Conservation (phyloP, 352 stramenopile genomes). For the Phytophthora chlamydospora region DNA sequence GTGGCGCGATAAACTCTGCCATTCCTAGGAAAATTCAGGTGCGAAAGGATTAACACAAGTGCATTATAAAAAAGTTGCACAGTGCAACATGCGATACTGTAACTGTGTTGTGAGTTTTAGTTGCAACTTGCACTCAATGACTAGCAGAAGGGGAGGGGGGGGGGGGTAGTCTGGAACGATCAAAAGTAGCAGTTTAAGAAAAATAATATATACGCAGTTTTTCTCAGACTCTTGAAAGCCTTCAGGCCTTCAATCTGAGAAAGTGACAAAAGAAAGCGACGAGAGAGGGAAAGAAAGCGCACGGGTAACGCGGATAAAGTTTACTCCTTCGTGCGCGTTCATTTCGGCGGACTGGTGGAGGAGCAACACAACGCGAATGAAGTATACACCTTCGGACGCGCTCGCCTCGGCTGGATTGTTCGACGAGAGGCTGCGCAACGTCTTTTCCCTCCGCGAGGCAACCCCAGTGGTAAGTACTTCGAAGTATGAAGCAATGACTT, state of each 20-base stretch:
- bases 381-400: constrained; percentile 21
- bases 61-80: too few species aligned
- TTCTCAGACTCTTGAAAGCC: too few species aligned
- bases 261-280: constrained; percentile 2
- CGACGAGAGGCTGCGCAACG: constrained; percentile 29
- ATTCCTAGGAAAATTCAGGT: not conserved
- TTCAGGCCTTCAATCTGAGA: not conserved
- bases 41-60: not conserved
- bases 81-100: too few species aligned
- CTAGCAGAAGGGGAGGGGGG: too few species aligned
- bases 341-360: constrained; percentile 4
- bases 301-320: too few species aligned
- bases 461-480: constrained; percentile 33
- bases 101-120: too few species aligned
- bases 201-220: too few species aligned
- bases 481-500: constrained; percentile 5
- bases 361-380: constrained; percentile 8
- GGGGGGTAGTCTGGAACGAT: too few species aligned
- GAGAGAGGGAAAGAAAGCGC: not conserved
- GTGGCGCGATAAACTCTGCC: not conserved
- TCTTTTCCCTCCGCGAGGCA: constrained; percentile 27
- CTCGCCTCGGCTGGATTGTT: constrained; percentile 24
- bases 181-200: too few species aligned
- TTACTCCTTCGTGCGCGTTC: too few species aligned
- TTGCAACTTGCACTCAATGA: too few species aligned